Evolutionary conservation across 495 filamentous ascomycete genomes (phyloP).

Genomic region (Hypoxylon crocopeplum): DNA sequence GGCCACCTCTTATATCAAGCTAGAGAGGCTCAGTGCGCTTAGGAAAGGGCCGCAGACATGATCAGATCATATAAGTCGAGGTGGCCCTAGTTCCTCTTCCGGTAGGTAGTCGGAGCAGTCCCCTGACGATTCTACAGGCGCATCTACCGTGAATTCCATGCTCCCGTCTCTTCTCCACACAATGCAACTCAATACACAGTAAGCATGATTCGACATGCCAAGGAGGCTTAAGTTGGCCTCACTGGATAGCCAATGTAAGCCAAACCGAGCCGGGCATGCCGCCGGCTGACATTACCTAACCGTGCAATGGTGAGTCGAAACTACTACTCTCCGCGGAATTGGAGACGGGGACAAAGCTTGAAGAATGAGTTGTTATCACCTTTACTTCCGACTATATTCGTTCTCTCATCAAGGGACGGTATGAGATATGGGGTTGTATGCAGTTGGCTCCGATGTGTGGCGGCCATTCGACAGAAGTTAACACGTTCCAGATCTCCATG

Average conservation of each 20-base stretch:
- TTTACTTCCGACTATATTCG: not conserved
- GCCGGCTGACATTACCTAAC: too few relatives aligned
- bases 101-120: constrained; percentile 3
- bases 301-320: too few relatives aligned
- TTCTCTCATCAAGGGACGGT: not conserved
- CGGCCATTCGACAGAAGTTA: not conserved
- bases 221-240: constrained; percentile 1
- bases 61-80: not conserved
- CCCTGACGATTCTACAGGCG: not conserved
- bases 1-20: constrained; percentile 6
- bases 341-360: too few relatives aligned
- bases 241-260: constrained; percentile 9
- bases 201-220: constrained; percentile 11
- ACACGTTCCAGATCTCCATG: constrained; percentile 18
- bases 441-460: constrained; percentile 1
- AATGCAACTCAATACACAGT: constrained; percentile 17
- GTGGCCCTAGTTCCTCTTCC: not conserved
- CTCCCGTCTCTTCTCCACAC: constrained; percentile 1
- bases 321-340: too few relatives aligned
- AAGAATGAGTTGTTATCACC: too few relatives aligned
- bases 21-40: not conserved
- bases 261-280: constrained; percentile 3
- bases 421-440: constrained; percentile 19
- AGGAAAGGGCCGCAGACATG: not conserved
- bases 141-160: not conserved